Base-by-base conservation (phyloP, 2,329 filamentous ascomycete genomes). In the Colletotrichum musae region DNA sequence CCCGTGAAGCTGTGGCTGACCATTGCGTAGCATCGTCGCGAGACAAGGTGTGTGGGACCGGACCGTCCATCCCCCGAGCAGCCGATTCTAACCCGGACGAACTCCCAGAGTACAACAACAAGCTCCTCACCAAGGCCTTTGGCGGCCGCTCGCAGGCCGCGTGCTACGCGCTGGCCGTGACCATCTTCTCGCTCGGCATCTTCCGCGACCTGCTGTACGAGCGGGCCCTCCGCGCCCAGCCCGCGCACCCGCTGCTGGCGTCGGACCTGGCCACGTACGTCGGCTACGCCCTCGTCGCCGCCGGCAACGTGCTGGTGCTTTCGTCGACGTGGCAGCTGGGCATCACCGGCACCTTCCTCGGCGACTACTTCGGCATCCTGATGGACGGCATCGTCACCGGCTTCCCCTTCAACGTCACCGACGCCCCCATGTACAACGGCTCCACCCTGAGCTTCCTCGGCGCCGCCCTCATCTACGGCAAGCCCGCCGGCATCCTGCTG, bases 331-430 rank as follows among this genome's bases (percentile, higher is more conserved):
- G 91, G 90, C 93, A 91, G 41, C 90, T 99, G 48, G 96, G 96
- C 67, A 90, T 99, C 76, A 98, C 94, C 0, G 96, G 96, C 72
- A 99, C 96, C 45, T 99, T 98, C 80, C 86, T 99, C 43, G 96
- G 96, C 75, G 96, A 99, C 85, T 99, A 99, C 86, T 99, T 98
- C 79, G 96, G 96, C 74, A 98, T 98, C 80, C 87, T 99, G 73
- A 97, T 98, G 94, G 95, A 98, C 79, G 85, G 92, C 74, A 95
- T 95, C 76, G 95, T 99, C 60, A 97, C 94, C 13, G 92, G 93
- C 15, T 99, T 99, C 79, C 96, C 96, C 2, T 99, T 99, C 87
- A 98, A 93, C 81, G 88, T 98, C 70, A 95, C 92, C 63, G 89
- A 90, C 73, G 92, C 94, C 60, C 96, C 96, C 71, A 99, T 99